These are phyloP conservation scores for Calonectria henricotiae DNA, from an alignment of 2,329 filamentous ascomycete species.

Conservation along the genomic window DNA sequence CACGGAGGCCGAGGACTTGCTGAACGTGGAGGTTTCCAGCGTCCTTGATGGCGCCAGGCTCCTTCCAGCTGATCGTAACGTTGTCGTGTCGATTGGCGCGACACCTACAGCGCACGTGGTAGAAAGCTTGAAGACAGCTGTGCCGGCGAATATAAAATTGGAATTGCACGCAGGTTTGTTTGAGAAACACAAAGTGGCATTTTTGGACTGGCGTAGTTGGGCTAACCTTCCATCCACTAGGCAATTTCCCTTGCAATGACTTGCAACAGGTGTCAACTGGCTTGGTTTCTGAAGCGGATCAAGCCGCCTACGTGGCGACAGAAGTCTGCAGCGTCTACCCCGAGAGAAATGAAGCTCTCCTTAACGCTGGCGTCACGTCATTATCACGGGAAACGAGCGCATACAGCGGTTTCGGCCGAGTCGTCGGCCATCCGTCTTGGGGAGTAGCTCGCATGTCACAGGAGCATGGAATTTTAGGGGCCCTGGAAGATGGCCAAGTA, in stretches of 20 bases:
- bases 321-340: conserved; percentile 61
- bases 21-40: conserved; percentile 54
- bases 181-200: neutral
- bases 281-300: conserved; percentile 52
- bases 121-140: conserved; percentile 51
- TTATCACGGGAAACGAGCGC: conserved; percentile 57
- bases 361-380: conserved; percentile 59
- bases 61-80: conserved; percentile 46
- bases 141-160: conserved; percentile 55
- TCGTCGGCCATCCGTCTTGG: conserved; percentile 54
- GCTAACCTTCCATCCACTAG: conserved; percentile 20
- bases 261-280: conserved; percentile 60
- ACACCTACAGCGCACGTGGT: conserved; percentile 60
- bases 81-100: conserved; percentile 57
- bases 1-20: conserved; percentile 53
- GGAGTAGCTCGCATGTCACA: conserved; percentile 57
- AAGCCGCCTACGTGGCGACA: conserved; percentile 54
- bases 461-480: conserved; percentile 59
- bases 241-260: conserved; percentile 60
- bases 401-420: conserved; percentile 54
- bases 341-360: conserved; percentile 58
- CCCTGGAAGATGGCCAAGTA: conserved; percentile 43
- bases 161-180: conserved; percentile 57
- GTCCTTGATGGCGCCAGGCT: conserved; percentile 55
- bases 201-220: too few species aligned